Conservation (phyloP, 2,329 filamentous ascomycete species). For the Verticillium klebahnii region DNA sequence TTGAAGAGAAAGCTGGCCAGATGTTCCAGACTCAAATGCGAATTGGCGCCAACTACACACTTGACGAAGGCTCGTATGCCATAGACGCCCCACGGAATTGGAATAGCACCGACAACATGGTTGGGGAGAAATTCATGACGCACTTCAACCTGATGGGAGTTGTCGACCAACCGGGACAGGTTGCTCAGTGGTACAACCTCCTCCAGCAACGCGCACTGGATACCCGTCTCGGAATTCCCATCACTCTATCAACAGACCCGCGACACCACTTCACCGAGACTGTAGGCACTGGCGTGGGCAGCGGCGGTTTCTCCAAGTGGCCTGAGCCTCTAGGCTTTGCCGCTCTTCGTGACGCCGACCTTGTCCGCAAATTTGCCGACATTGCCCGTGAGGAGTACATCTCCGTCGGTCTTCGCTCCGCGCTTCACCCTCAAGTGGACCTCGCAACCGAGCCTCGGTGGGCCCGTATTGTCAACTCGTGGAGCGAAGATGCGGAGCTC, state of each 20-base stretch:
- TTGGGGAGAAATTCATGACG: slow-evolving; percentile 29
- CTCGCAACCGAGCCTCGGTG: slow-evolving; percentile 46
- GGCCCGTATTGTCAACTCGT: slow-evolving; percentile 39
- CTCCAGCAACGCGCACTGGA: slow-evolving; percentile 36
- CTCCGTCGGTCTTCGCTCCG: slow-evolving; percentile 35
- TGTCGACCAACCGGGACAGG: slow-evolving; percentile 28
- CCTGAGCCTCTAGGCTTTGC: slow-evolving; percentile 46
- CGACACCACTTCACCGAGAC: slow-evolving; percentile 39
- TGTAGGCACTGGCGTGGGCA: slow-evolving; percentile 35
- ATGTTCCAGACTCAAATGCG: slow-evolving; percentile 36
- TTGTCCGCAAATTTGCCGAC: slow-evolving; percentile 42
- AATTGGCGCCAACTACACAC: slow-evolving; percentile 15
- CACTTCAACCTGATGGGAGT: slow-evolving; percentile 43
- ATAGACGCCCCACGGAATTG: slow-evolving; percentile 1
- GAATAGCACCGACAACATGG: slow-evolving; percentile 23
- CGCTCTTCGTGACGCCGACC: slow-evolving; percentile 36
- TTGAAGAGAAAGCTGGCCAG: slow-evolving; percentile 44
- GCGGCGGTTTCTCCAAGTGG: slow-evolving; percentile 44
- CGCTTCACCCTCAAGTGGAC: slow-evolving; percentile 47
- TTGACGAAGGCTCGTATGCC: slow-evolving; percentile 2
- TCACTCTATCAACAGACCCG: slow-evolving; percentile 43
- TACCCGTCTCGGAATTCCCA: slow-evolving; percentile 42
- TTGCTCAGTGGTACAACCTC: slow-evolving; percentile 34
- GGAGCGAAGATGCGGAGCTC: slow-evolving; percentile 43
- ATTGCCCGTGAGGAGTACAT: slow-evolving; percentile 42